Evolutionary conservation across 495 filamentous ascomycete species (phyloP).

Genomic region (Talaromyces liani): DNA sequence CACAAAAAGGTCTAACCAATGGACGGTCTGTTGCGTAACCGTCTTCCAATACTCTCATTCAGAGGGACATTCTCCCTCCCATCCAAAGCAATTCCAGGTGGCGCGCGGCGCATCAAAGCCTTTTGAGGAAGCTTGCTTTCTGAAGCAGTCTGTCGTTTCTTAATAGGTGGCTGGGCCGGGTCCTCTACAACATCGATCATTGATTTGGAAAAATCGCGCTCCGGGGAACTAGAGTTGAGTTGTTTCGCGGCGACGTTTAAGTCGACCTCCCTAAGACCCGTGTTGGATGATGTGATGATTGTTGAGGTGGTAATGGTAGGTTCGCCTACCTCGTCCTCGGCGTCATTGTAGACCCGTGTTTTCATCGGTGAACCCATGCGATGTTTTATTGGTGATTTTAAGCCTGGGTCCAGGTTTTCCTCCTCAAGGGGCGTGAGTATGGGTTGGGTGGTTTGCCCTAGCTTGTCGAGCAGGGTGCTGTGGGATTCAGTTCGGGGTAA

Average conservation of each 20-base stretch:
- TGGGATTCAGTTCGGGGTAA: slow-evolving; percentile 73
- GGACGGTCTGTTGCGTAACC: slow-evolving; percentile 22
- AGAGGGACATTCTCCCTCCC: slow-evolving; percentile 56
- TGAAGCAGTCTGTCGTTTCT: slow-evolving; percentile 36
- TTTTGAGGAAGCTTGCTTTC: slow-evolving; percentile 38
- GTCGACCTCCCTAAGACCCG: slow-evolving; percentile 49
- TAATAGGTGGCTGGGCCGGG: slow-evolving; percentile 41
- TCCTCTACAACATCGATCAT: slow-evolving; percentile 23
- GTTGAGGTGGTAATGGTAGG: slow-evolving; percentile 26
- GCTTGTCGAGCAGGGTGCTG: slow-evolving; percentile 54
- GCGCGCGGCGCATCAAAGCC: slow-evolving; percentile 35
- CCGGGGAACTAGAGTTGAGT: slow-evolving; percentile 19
- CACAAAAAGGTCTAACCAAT: not conserved
- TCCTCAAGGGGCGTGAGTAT: slow-evolving; percentile 28
- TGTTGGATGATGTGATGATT: slow-evolving; percentile 32
- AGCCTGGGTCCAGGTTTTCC: slow-evolving; percentile 17
- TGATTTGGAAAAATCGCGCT: slow-evolving; percentile 9
- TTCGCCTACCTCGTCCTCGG: slow-evolving; percentile 34
- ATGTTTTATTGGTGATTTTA: slow-evolving; percentile 17
- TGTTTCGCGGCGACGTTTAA: slow-evolving; percentile 38
- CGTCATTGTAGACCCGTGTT: slow-evolving; percentile 37
- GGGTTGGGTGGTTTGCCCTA: slow-evolving; percentile 39
- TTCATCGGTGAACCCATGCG: slow-evolving; percentile 25
- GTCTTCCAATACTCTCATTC: slow-evolving; percentile 17
- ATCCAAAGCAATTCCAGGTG: slow-evolving; percentile 34